Evolutionary conservation across 305 asterid species (phyloP), one percentile per base, ranked within the genome.

Genomic region (Fraxinus baroniana): DNA sequence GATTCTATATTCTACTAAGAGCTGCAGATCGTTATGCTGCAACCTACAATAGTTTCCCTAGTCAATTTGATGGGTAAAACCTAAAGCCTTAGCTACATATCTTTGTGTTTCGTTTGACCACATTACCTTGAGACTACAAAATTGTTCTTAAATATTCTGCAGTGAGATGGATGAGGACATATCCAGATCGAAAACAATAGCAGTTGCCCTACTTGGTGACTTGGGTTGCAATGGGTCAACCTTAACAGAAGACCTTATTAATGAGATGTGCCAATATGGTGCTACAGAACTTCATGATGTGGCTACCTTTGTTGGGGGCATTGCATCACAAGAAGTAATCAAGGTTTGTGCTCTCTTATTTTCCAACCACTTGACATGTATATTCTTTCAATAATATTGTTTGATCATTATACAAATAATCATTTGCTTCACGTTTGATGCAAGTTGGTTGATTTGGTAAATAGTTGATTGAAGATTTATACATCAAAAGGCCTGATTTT

Each of bases 121-220:
- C 39, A 55, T 64, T 35, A 28, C 74, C 68, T 44, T 4, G 41
- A 72, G 57, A 72, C 75, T 82, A 78, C 83, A 33, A 83, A 46
- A 80, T 26, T 87, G 84, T 85, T 76, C 35, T 57, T 62, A 79
- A 68, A 77, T 86, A 39, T 80, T 77, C 28, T 84, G 84, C 85
- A 94, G 99, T 83, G 98, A 80, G 85, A 90, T 96, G 98, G 98
- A 96, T 86, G 98, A 93, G 88, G 97, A 96, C 87, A 91, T 96
- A 46, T 96, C 98, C 28, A 87, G 98, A 86, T 87, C 94, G 91
- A 96, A 96, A 91, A 92, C 94, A 70, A 92, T 88, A 18, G 98
- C 94, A 36, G 90, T 96, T 39, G 33, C 91, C 88, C 87, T 96
- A 74, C 97, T 94, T 17, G 87, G 82, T 24, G 98, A 96, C 85